Base-by-base conservation (phyloP, 2,329 filamentous ascomycete genomes). In the Alternaria metachromatica region DNA sequence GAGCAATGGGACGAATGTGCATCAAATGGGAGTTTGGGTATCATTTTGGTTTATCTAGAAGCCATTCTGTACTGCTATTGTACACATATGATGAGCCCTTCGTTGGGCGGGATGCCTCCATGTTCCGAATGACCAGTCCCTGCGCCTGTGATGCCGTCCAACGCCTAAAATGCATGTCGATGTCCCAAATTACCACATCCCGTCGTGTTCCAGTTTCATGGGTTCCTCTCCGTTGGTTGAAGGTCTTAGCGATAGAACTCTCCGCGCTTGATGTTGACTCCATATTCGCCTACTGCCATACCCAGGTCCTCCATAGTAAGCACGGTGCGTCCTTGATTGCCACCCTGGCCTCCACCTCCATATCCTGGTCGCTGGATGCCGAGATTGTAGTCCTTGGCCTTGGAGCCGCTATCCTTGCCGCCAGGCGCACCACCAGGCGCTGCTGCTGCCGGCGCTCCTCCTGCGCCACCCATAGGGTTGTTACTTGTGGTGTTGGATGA, bases 301-400 rank as follows among this genome's bases (percentile, higher is more conserved):
- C 96, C 96, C 73, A 99, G 81, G 80, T 99, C 96, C 82, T 99
- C 96, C 96, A 99, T 98, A 1, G 96, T 98, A 66, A 99, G 85
- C 59, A 99, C 95, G 18, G 96, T 97, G 67, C 94, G 87, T 68
- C 96, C 97, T 83, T 96, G 93, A 59, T 90, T 92, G 2, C 93
- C 92, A 26, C 94, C 94, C 75, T 94, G 92, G 0, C 94, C 94
- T 71, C 95, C 95, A 67, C 95, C 96, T 15, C 93, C 68, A 91
- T 82, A 77, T 71, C 88, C 83, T 11, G 83, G 81, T 51, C 84
- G 76, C 64, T 83, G 83, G 13, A 83, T 82, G 33, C 84, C 84
- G 5, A 85, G 71, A 57, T 84, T 84, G 37, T 82, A 78, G 60
- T 80, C 82, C 67, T 84, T 85, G 11, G 80, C 81, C 74, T 87